A percentile compares a stretch with the other conserved stretches of the same genome.
phyloP scores from a whole-genome alignment of 371 early-diverging fungal genomes.

The Syncephalastrum contaminatum region DNA sequence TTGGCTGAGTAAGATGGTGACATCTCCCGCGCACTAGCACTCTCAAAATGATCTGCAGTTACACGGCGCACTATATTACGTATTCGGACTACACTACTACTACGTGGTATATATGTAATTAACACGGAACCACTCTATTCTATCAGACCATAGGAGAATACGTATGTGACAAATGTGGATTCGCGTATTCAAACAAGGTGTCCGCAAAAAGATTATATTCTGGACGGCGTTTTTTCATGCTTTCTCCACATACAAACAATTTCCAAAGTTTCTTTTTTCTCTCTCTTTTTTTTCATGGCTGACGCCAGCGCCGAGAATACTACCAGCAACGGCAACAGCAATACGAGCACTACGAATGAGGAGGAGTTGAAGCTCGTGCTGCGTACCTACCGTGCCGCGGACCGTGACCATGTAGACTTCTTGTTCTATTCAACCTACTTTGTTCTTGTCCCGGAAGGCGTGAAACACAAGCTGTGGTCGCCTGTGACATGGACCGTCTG shows the following conservation, averaged over 20 bases:
- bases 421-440: constrained; percentile 33
- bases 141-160: no score
- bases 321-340: neutral
- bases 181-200: no score
- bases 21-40: no score
- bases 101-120: no score
- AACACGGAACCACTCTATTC: no score
- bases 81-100: no score
- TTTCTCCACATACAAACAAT: neutral
- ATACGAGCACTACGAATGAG: neutral
- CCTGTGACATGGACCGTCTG: constrained; percentile 33
- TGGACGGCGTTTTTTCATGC: neutral
- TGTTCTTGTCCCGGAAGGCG: constrained; percentile 44
- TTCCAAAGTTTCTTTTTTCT: neutral
- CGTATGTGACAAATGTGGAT: no score
- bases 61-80: no score
- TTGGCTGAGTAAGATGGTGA: no score
- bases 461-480: constrained; percentile 33
- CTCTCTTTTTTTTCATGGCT: neutral
- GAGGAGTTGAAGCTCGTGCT: constrained; percentile 28
- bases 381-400: constrained; percentile 35
- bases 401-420: constrained; percentile 33
- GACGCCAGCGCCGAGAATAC: neutral
- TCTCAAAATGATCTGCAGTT: no score
- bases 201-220: no score